A percentile compares a stretch with the other conserved stretches of the same genome.
phyloP scores from a whole-genome alignment of 169 alveolate species.

The Cryptosporidium xiaoi region DNA sequence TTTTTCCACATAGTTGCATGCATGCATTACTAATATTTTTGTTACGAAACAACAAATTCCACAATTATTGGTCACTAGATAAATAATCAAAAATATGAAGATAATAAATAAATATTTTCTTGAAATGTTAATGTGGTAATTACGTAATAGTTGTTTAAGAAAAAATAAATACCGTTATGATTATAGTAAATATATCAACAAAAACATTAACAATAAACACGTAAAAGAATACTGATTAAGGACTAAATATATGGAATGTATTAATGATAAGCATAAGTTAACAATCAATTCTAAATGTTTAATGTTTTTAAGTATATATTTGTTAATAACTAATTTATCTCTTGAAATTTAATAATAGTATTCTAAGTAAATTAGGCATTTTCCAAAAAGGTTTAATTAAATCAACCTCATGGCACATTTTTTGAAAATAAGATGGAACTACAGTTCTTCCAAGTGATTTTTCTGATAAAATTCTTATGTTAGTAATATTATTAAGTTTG shows the following conservation, averaged over 20 bases:
- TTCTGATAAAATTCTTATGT: slow-evolving; percentile 6
- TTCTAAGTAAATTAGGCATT: slow-evolving; percentile 31
- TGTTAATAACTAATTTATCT: not conserved
- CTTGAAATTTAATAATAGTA: slow-evolving; percentile 15
- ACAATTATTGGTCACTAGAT: no score
- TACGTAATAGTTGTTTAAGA: no score
- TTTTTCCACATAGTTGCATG: slow-evolving; percentile 62
- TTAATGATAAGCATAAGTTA: no score
- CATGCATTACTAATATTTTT: slow-evolving; percentile 46
- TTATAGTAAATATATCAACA: no score
- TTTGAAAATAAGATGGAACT: slow-evolving; percentile 55
- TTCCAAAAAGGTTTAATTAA: slow-evolving; percentile 63
- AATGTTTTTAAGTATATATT: not conserved
- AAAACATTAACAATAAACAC: no score
- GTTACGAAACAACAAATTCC: not conserved
- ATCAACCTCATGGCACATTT: slow-evolving; percentile 64
- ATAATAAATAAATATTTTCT: no score
- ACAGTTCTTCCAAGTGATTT: slow-evolving; percentile 49
- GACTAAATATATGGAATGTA: no score
- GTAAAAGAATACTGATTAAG: no score
- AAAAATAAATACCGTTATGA: no score
- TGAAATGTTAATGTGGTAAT: no score
- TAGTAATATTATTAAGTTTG: slow-evolving; percentile 30
- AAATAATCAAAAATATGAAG: no score
- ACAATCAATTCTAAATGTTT: no score